phyloP scores from a whole-genome alignment of 1,284 basidiomycete genomes.

The Pseudozyma hubeiensis region DNA sequence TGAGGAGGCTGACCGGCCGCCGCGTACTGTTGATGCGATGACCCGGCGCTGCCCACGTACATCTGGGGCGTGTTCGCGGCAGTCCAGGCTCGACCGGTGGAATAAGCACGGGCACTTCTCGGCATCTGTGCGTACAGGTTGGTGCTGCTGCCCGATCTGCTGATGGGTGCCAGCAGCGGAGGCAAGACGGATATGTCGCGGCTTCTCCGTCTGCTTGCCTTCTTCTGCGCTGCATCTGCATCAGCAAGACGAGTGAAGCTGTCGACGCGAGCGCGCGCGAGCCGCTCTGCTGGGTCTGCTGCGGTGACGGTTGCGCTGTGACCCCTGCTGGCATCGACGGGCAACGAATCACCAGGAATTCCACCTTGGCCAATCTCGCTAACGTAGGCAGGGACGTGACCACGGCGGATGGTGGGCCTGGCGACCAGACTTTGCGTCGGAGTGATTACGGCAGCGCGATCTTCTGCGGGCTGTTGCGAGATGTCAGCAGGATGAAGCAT shows the following conservation, averaged over 20 bases:
- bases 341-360: conserved; percentile 53
- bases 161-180: conserved; percentile 54
- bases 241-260: conserved; percentile 37
- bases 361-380: conserved; percentile 58
- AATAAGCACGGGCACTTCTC: conserved; percentile 37
- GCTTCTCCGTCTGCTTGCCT: conserved; percentile 51
- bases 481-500: conserved; percentile 12
- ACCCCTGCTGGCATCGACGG: conserved; percentile 13
- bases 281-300: conserved; percentile 17
- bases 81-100: conserved; percentile 44
- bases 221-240: conserved; percentile 37
- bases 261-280: conserved; percentile 33
- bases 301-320: background rate
- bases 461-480: conserved; percentile 13
- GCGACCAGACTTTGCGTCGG: conserved; percentile 54
- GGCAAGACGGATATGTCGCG: conserved; percentile 59
- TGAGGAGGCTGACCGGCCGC: conserved; percentile 20
- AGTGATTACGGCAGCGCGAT: conserved; percentile 42
- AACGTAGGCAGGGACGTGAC: conserved; percentile 57
- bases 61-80: conserved; percentile 42
- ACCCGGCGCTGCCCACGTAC: conserved; percentile 50
- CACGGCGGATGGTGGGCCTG: conserved; percentile 56
- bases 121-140: conserved; percentile 48
- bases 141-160: conserved; percentile 48
- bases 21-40: conserved; percentile 23